Base-by-base conservation (phyloP, 2,329 filamentous ascomycete species). In the Hysterium pulicare region DNA sequence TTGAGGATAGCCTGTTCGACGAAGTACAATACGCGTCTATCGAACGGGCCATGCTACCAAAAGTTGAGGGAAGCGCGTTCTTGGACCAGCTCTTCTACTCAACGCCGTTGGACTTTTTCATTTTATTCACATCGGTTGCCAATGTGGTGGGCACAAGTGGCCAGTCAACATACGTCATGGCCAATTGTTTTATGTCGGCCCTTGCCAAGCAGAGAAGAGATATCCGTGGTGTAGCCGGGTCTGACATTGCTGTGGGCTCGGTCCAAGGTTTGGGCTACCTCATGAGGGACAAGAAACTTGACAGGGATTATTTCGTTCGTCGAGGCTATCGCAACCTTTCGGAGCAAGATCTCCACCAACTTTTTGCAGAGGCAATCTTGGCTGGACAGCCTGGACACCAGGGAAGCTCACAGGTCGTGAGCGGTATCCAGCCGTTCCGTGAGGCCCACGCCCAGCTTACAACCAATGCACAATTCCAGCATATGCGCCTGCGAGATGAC, bases 201-300 rank as follows among this genome's bases (percentile, higher is more conserved):
- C 48, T 76, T 0, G 67, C 65, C 0, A 38, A 46, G 2, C 57
- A 70, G 23, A 52, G 73, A 5, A 47, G 64, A 0, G 49, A 49
- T 1, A 60, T n/a, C n/a, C 58, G 66, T 3, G 70, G 70, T 0
- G 47, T 70, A 1, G 59, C 61, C 5, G 71, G 47, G 2, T 67
- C 63, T 1, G 54, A 59, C 2, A 57, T 74, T 23, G 48, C 68
- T 36, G 61, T 73, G 11, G 64, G 67, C 2, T 41, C 52, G 13
- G 51, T 75, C 2, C 43, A 67, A 2, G 74, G 69, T 4, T 49
- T 68, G 2, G 74, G 74, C 0, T 72, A 70, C 44, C 55, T 72
- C n/a, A n/a, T n/a, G 37, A 31, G 32, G 9, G 30, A 41, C 24
- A 31, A n/a, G 5, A 24, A 10, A 13, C 35, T 42, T 16, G 32